A percentile compares a stretch with the other conserved stretches of the same genome.
Conservation (phyloP, 2,329 filamentous ascomycete genomes). For the Fusarium sacchari region DNA sequence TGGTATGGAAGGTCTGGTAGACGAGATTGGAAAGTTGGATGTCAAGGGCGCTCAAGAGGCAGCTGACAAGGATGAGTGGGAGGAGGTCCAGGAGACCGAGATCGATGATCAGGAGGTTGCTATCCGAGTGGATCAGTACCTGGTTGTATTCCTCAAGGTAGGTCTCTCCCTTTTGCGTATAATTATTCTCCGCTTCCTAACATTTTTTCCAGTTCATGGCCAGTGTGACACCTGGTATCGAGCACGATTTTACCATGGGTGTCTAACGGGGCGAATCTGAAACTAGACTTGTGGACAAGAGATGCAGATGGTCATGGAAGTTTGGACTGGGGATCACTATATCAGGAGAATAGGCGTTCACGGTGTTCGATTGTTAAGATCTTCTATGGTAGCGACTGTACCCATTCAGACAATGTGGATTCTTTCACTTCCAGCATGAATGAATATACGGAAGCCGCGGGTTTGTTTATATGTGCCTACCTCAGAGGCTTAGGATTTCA, state of each 20-base stretch:
- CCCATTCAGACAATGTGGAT: conserved; percentile 26
- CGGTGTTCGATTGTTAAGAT: conserved; percentile 30
- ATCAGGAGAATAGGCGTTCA: conserved; percentile 31
- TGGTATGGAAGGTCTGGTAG: conserved; percentile 87
- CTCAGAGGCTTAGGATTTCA: neutral
- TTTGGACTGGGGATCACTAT: conserved; percentile 7
- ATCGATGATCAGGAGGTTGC: conserved; percentile 78
- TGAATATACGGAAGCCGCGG: neutral
- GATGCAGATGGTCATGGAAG: neutral
- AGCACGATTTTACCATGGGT: conserved; percentile 41
- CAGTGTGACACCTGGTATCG: conserved; percentile 91
- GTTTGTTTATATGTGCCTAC: neutral
- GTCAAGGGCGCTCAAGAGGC: conserved; percentile 62
- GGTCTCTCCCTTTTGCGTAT: conserved; percentile 34
- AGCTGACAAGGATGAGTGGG: conserved; percentile 70
- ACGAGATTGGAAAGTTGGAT: conserved; percentile 76
- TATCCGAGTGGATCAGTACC: conserved; percentile 87
- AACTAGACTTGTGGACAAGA: neutral
- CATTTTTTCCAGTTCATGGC: conserved; percentile 70
- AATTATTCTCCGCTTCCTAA: neutral
- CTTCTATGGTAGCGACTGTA: neutral
- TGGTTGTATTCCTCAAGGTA: conserved; percentile 88
- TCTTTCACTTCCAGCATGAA: conserved; percentile 18
- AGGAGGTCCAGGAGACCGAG: conserved; percentile 69
- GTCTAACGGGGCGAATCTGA: conserved; percentile 20